Conservation (phyloP, 305 asterid species). For the Fraxinus nigra region DNA sequence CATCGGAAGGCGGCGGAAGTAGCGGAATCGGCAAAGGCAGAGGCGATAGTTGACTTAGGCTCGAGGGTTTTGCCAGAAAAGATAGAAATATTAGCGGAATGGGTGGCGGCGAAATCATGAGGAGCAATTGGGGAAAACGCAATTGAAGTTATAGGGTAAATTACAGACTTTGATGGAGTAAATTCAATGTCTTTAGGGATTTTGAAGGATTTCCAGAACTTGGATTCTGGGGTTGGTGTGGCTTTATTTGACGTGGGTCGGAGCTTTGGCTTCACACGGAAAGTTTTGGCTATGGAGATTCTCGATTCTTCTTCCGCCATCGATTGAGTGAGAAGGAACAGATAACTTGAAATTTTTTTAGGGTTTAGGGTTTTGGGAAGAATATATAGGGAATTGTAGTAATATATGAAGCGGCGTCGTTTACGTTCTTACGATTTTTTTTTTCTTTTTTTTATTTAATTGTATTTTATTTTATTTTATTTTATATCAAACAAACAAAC, state of each 20-base stretch:
- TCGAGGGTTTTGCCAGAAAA: conserved; percentile 60
- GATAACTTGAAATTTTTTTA: background rate
- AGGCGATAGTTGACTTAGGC: conserved; percentile 50
- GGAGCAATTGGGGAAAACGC: conserved; percentile 66
- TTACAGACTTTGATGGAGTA: conserved; percentile 41
- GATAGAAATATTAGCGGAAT: conserved; percentile 63
- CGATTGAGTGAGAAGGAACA: conserved; percentile 4
- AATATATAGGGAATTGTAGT: background rate
- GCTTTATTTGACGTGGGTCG: conserved; percentile 50
- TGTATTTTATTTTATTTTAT: too few relatives aligned
- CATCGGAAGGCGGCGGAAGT: conserved; percentile 65
- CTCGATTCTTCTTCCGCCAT: conserved; percentile 44
- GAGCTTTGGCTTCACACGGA: conserved; percentile 65
- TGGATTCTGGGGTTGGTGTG: conserved; percentile 69
- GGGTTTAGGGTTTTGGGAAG: background rate
- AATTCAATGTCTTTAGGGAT: conserved; percentile 52
- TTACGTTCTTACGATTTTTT: background rate
- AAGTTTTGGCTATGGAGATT: conserved; percentile 26
- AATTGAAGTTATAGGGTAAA: conserved; percentile 52
- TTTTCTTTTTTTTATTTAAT: background rate
- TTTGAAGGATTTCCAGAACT: conserved; percentile 87
- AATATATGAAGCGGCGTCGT: background rate
- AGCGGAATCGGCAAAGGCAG: conserved; percentile 51
- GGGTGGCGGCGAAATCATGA: conserved; percentile 79
- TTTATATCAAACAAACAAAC: background rate